These are phyloP conservation scores for Microcyclospora pomicola DNA, from an alignment of 2,329 filamentous ascomycete genomes.

Conservation along the genomic window DNA sequence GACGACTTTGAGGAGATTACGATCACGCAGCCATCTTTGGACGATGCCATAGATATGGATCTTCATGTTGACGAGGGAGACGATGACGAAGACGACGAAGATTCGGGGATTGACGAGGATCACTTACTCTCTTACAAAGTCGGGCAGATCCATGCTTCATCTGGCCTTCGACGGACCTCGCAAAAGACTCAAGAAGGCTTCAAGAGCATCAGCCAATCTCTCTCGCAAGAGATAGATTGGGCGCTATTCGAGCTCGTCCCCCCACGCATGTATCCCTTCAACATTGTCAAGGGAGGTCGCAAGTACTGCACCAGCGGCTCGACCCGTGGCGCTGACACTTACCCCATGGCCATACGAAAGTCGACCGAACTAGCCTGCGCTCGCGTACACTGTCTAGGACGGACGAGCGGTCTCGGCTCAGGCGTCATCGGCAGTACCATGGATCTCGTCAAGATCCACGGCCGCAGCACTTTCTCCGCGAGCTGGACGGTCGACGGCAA, in stretches of 20 bases:
- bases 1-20: conserved; percentile 64
- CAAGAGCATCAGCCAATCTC: conserved; percentile 44
- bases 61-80: conserved; percentile 67
- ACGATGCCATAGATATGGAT: conserved; percentile 52
- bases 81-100: conserved; percentile 63
- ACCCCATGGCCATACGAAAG: conserved; percentile 38
- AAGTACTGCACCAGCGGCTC: conserved; percentile 21
- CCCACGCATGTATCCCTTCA: conserved; percentile 56
- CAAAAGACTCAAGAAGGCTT: conserved; percentile 19
- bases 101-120: conserved; percentile 68
- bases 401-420: conserved; percentile 69
- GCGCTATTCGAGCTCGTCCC: conserved; percentile 70
- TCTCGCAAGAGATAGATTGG: conserved; percentile 87
- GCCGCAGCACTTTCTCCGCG: conserved; percentile 65
- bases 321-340: conserved; percentile 21
- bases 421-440: conserved; percentile 67
- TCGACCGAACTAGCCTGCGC: conserved; percentile 56
- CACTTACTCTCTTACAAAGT: conserved; percentile 66
- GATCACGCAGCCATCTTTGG: conserved; percentile 82
- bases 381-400: conserved; percentile 74
- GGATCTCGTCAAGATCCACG: conserved; percentile 75
- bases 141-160: conserved; percentile 77
- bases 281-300: conserved; percentile 48
- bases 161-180: conserved; percentile 57
- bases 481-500: conserved; percentile 50